Base-by-base conservation (phyloP, 176 grass and related monocot genomes). In the Carex scoparia region DNA sequence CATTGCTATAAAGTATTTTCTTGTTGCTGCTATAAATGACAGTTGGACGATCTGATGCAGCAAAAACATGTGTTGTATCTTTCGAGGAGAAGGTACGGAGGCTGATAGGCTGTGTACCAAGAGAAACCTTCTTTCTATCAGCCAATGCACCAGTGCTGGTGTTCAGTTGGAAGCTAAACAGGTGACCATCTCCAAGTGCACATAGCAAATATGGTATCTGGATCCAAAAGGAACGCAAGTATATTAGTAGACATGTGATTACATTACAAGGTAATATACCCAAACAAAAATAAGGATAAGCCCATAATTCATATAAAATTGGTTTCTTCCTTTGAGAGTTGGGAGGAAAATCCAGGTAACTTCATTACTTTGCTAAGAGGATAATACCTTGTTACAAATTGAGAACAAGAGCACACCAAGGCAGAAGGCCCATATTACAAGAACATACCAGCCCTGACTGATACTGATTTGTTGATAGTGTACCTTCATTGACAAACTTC, bases 21-120 rank as follows among this genome's bases (percentile, higher is more conserved):
- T 98, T 98, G 38, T 98, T 98, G 86, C 95, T 98, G 86, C 95
- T 94, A 55, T 98, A 98, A 33, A 98, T 94, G 28, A 98, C 95
- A 84, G 95, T 93, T 28, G 95, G 95, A 71, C 95, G 92, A 94
- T 98, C 95, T 53, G 95, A 98, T 27, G 92, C 94, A 76, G 95
- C 95, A 85, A 98, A 98, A 51, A 98, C 93, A 4, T 98, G 91
- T 69, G 91, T 98, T 32, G 93, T 92, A 61, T 94, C 93, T 81
- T 98, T 98, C 55, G 93, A 94, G 77, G 91, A 94, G 91, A 98
- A 98, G 31, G 93, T 98, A 55, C 95, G 88, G 69, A 98, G 95
- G 74, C 88, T 93, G 11, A 98, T 98, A 60, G 95, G 95, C 76
- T 98, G 95, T 64, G 95, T 94, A 1, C 95, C 95, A 69, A 98